Percentiles rank a stretch among this genome's conserved stretches.
These are phyloP conservation scores for Lonicera japonica DNA, from an alignment of 129 eudicot species.

Conservation along the genomic window DNA sequence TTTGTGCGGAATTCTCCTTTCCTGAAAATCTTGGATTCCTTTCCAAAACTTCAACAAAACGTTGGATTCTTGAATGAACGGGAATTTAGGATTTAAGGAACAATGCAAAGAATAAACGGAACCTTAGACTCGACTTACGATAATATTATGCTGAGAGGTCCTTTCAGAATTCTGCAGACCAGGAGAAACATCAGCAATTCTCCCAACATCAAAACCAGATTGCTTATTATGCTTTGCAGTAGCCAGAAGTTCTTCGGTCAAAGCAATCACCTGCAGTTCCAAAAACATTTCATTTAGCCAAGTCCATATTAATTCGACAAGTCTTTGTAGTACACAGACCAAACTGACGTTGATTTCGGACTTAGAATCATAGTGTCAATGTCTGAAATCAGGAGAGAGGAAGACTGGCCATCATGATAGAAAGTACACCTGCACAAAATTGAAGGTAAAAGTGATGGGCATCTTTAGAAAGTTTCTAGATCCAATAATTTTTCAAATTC, in stretches of 20 bases:
- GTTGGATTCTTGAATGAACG: too few relatives aligned
- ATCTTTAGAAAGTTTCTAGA: constrained; percentile 42
- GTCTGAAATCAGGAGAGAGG: constrained; percentile 62
- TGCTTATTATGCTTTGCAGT: constrained; percentile 69
- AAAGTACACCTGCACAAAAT: constrained; percentile 88
- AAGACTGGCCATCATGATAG: constrained; percentile 64
- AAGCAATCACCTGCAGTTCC: constrained; percentile 68
- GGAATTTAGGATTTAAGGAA: too few relatives aligned
- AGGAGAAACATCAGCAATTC: constrained; percentile 46
- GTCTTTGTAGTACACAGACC: not conserved
- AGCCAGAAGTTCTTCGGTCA: constrained; percentile 90
- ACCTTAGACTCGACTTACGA: too few relatives aligned
- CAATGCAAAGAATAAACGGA: too few relatives aligned
- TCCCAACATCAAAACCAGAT: constrained; percentile 40
- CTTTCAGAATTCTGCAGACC: constrained; percentile 30
- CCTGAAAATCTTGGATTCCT: too few relatives aligned
- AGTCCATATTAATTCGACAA: not conserved
- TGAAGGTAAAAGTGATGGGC: constrained; percentile 87
- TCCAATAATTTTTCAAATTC: constrained; percentile 29
- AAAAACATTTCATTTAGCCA: constrained; percentile 6
- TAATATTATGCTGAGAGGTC: constrained; percentile 30
- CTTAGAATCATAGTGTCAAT: constrained; percentile 66
- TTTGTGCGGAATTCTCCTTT: too few relatives aligned
- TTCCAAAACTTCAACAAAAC: too few relatives aligned
- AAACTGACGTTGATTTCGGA: constrained; percentile 26